Evolutionary conservation across 1,284 basidiomycete genomes (phyloP).

Genomic region (Stygiomarasmius scandens): DNA sequence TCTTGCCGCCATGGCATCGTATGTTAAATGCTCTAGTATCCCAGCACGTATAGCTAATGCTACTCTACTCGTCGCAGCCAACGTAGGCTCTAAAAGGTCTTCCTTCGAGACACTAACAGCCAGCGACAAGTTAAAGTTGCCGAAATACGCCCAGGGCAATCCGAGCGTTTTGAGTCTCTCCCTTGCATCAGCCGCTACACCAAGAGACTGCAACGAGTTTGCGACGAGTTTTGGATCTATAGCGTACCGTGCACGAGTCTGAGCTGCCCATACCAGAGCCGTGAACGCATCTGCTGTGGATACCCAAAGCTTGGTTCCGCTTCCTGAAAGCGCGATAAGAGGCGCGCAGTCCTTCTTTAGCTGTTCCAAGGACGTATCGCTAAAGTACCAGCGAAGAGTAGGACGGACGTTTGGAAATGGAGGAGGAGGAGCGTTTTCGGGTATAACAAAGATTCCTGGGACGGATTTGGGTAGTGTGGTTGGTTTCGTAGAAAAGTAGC

Average conservation of each 20-base stretch:
- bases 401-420: background rate
- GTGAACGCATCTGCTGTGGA: slow-evolving; percentile 14
- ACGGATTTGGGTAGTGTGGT: background rate
- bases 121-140: slow-evolving; percentile 11
- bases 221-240: background rate
- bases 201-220: background rate
- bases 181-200: slow-evolving; percentile 8
- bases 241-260: slow-evolving; percentile 11
- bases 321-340: background rate
- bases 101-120: background rate
- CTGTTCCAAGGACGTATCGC: background rate
- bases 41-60: slow-evolving; percentile 5
- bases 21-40: background rate
- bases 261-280: slow-evolving; percentile 12
- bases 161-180: background rate
- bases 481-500: background rate
- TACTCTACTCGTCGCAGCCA: slow-evolving; percentile 5
- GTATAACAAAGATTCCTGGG: slow-evolving; percentile 5
- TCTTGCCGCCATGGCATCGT: slow-evolving; percentile 3
- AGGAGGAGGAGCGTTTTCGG: background rate
- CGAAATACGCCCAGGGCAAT: slow-evolving; percentile 5
- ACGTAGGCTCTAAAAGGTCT: background rate
- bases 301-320: slow-evolving; percentile 2
- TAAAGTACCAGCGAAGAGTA: slow-evolving; percentile 12
- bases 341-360: slow-evolving; percentile 7